phyloP scores from a whole-genome alignment of 306 rosid species.

The Cucurbita maxima region DNA sequence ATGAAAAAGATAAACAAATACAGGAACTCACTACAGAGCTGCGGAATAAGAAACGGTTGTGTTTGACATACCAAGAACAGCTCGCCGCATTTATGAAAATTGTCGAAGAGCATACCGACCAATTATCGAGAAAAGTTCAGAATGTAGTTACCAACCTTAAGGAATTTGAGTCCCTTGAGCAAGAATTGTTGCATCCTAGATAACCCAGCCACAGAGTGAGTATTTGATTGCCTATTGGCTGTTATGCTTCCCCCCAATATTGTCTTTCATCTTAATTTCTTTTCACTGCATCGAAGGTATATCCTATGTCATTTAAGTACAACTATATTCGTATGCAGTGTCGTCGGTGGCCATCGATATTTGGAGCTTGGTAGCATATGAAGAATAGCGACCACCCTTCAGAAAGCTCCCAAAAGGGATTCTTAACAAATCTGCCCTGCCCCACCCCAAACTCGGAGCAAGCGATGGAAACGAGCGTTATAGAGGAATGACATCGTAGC shows the following conservation, averaged over 20 bases:
- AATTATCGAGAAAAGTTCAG: slow-evolving; percentile 51
- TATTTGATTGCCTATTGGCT: slow-evolving; percentile 3
- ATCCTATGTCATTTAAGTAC: background rate
- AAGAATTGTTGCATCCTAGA: slow-evolving; percentile 37
- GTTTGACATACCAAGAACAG: slow-evolving; percentile 71
- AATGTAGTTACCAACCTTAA: slow-evolving; percentile 56
- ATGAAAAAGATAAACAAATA: slow-evolving; percentile 82
- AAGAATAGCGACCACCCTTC: background rate
- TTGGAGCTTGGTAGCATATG: background rate
- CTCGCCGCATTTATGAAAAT: slow-evolving; percentile 47
- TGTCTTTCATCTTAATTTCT: background rate
- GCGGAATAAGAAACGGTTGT: slow-evolving; percentile 71
- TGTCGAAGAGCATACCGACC: slow-evolving; percentile 71
- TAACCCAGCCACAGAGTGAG: slow-evolving; percentile 33
- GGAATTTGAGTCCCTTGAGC: slow-evolving; percentile 55
- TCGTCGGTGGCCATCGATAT: background rate
- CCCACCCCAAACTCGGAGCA: background rate
- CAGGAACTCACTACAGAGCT: slow-evolving; percentile 81
- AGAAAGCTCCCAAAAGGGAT: background rate
- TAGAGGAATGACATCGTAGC: background rate
- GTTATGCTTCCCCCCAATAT: background rate
- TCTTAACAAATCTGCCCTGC: background rate
- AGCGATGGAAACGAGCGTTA: background rate
- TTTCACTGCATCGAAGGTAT: background rate
- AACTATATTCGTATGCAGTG: background rate